Percentiles rank a stretch among this genome's conserved stretches.
Conservation (phyloP, 495 filamentous ascomycete genomes). For the Bathelium albidoporum region DNA sequence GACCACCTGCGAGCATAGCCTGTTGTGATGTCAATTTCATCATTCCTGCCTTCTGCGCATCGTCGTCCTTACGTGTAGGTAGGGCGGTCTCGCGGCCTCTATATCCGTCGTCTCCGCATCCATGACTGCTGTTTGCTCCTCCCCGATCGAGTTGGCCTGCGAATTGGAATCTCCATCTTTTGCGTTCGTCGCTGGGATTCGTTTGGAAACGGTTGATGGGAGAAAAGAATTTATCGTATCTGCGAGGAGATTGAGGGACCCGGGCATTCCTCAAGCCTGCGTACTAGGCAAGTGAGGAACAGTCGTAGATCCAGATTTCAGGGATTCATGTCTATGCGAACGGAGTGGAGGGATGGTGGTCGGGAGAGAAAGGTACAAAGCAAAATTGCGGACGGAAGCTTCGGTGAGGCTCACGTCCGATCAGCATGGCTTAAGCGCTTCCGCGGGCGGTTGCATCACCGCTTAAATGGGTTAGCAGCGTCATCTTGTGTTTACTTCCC, state of each 20-base stretch:
- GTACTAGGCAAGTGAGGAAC: slow-evolving; percentile 7
- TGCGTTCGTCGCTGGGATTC: slow-evolving; percentile 22
- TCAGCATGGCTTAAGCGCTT: neutral
- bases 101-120: slow-evolving; percentile 14
- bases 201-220: slow-evolving; percentile 11
- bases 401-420: too few species aligned
- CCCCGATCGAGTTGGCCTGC: slow-evolving; percentile 8
- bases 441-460: neutral
- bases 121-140: neutral
- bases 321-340: too few species aligned
- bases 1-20: slow-evolving; percentile 89
- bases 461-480: neutral
- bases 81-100: slow-evolving; percentile 27
- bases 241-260: slow-evolving; percentile 29
- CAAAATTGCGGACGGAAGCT: too few species aligned
- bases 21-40: slow-evolving; percentile 29
- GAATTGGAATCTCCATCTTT: slow-evolving; percentile 23
- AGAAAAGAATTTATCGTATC: slow-evolving; percentile 27
- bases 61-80: slow-evolving; percentile 19
- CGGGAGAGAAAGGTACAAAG: neutral
- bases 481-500: neutral
- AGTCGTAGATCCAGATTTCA: neutral
- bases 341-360: neutral
- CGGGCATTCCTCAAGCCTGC: slow-evolving; percentile 7
- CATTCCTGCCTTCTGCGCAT: neutral